Conservation (phyloP, 805 yeast genomes). For the Ascoidea rubescens region DNA sequence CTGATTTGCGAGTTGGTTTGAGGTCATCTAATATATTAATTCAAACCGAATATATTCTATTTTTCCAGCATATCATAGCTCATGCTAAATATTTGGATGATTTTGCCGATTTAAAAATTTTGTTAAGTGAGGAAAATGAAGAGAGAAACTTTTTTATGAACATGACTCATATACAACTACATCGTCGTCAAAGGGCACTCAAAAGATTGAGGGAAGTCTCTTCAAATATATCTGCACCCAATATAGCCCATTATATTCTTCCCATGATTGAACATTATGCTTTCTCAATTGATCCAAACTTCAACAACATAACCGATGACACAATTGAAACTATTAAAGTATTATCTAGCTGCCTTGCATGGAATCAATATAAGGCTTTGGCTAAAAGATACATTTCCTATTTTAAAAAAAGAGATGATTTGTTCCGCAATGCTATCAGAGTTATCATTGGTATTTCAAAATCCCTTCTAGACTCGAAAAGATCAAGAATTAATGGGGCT, state of each 20-base stretch:
- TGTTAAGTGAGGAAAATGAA: constrained; percentile 55
- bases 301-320: constrained; percentile 50
- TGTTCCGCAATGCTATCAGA: constrained; percentile 41
- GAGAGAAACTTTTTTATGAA: constrained; percentile 75
- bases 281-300: constrained; percentile 40
- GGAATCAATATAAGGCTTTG: constrained; percentile 73
- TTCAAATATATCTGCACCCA: constrained; percentile 31
- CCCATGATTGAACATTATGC: constrained; percentile 82
- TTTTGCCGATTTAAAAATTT: constrained; percentile 49
- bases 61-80: constrained; percentile 50
- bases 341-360: constrained; percentile 44
- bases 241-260: constrained; percentile 65
- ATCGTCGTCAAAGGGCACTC: constrained; percentile 77
- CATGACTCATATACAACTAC: constrained; percentile 70
- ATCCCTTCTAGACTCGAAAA: constrained; percentile 28
- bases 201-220: constrained; percentile 42
- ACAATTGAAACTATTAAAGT: constrained; percentile 48
- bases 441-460: constrained; percentile 44
- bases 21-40: constrained; percentile 34
- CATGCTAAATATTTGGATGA: constrained; percentile 28
- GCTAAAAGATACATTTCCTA: constrained; percentile 50
- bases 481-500: constrained; percentile 12
- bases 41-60: constrained; percentile 56
- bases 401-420: constrained; percentile 30
- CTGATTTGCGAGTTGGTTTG: constrained; percentile 53